Evolutionary conservation across 805 yeast genomes (phyloP).

Genomic region (Teunomyces aglyptinius): DNA sequence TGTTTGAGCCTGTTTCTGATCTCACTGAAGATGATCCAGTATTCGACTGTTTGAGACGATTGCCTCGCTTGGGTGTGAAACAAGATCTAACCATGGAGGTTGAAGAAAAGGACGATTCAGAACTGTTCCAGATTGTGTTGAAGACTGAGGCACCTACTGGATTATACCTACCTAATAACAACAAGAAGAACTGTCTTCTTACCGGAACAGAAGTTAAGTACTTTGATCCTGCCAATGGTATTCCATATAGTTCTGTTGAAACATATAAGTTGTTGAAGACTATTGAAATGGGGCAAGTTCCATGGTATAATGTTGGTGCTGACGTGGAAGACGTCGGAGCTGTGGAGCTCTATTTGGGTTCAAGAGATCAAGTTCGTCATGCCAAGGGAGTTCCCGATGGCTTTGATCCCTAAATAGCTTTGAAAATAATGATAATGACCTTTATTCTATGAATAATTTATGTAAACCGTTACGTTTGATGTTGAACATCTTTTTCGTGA

Average conservation of each 20-base stretch:
- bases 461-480: constrained; percentile 29
- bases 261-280: constrained; percentile 64
- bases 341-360: constrained; percentile 41
- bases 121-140: constrained; percentile 42
- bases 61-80: constrained; percentile 64
- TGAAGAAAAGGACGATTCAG: constrained; percentile 41
- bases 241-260: constrained; percentile 82
- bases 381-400: constrained; percentile 91
- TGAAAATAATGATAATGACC: neutral
- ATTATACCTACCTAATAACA: constrained; percentile 66
- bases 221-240: constrained; percentile 83
- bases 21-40: constrained; percentile 36
- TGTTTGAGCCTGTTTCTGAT: constrained; percentile 32
- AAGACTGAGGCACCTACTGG: constrained; percentile 75
- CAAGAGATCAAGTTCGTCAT: constrained; percentile 51
- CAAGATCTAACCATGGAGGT: constrained; percentile 44
- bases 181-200: constrained; percentile 65
- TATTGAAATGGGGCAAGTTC: constrained; percentile 46
- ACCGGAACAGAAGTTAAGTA: constrained; percentile 79
- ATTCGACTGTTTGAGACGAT: constrained; percentile 42
- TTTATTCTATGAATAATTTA: neutral
- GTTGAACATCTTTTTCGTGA: constrained; percentile 65
- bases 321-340: constrained; percentile 55
- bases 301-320: constrained; percentile 51
- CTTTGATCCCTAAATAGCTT: constrained; percentile 39